Evolutionary conservation across 306 rosid species (phyloP).

Genomic region (Spatholobus suberectus): DNA sequence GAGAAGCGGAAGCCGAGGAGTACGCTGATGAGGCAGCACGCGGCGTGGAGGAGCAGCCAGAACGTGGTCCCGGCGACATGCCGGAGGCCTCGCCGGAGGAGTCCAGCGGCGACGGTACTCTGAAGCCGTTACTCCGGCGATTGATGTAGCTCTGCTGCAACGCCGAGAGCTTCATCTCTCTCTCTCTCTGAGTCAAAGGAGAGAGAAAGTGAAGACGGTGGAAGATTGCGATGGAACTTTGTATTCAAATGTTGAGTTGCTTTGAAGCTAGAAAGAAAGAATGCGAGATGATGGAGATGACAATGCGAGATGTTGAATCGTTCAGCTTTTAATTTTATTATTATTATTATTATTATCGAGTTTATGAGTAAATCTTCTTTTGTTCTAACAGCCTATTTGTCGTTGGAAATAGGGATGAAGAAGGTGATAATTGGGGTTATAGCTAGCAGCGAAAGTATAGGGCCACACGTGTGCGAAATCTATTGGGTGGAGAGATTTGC

Average conservation of each 20-base stretch:
- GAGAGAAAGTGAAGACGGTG: constrained; percentile 22
- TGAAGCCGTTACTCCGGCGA: constrained; percentile 71
- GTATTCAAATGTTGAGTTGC: not conserved
- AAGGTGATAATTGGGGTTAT: not conserved
- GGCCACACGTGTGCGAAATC: not conserved
- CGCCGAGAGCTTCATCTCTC: constrained; percentile 74
- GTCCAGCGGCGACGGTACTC: constrained; percentile 61
- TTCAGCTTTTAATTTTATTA: not conserved
- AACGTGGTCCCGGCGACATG: constrained; percentile 65
- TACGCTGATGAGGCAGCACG: constrained; percentile 75
- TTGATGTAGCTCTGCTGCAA: constrained; percentile 71
- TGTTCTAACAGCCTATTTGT: not conserved
- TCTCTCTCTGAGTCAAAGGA: constrained; percentile 17
- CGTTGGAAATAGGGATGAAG: not conserved
- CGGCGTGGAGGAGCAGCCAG: constrained; percentile 69
- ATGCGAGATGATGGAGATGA: not conserved
- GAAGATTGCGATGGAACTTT: not conserved
- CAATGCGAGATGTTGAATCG: too few relatives aligned
- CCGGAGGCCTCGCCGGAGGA: constrained; percentile 58
- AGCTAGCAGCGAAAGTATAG: not conserved
- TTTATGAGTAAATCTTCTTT: not conserved
- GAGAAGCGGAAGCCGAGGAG: constrained; percentile 84
- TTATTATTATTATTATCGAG: too few relatives aligned
- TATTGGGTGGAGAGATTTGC: not conserved
- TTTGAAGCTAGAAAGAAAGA: constrained; percentile 1